These are phyloP conservation scores for Eucalyptus victrix DNA, from an alignment of 345 rosid species.

Conservation along the genomic window DNA sequence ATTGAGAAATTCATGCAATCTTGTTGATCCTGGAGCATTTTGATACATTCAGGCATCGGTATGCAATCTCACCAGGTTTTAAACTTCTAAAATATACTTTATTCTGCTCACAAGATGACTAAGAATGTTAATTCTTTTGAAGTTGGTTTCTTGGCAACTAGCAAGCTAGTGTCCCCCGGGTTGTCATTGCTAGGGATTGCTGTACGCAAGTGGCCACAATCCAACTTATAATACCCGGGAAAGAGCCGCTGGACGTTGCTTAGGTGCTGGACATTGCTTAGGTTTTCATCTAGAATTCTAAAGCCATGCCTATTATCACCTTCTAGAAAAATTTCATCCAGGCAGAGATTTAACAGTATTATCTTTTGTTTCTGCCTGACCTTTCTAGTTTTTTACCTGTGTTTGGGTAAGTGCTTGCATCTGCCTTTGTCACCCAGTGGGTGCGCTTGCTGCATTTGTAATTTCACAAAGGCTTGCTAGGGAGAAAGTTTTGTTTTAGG, in stretches of 20 bases:
- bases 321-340: not conserved
- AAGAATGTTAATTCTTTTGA: not conserved
- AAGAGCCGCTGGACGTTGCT: not conserved
- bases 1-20: slow-evolving; percentile 50
- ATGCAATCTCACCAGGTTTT: not conserved
- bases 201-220: not conserved
- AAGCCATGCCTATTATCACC: not conserved
- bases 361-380: not conserved
- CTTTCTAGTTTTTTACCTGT: not conserved
- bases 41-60: slow-evolving; percentile 23
- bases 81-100: not conserved
- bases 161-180: not conserved
- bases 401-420: not conserved
- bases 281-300: not conserved
- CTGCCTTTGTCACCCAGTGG: not conserved
- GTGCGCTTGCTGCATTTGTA: not conserved
- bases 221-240: not conserved
- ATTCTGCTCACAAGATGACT: not conserved
- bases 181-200: not conserved
- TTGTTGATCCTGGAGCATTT: slow-evolving; percentile 45
- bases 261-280: not conserved
- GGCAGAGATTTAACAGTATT: not conserved
- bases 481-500: not conserved
- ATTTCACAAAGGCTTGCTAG: not conserved
- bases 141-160: not conserved